A percentile compares a stretch with the other conserved stretches of the same genome.
These are phyloP conservation scores for Alternaria sp. DNA, from an alignment of 2,329 filamentous ascomycete genomes.

Conservation along the genomic window DNA sequence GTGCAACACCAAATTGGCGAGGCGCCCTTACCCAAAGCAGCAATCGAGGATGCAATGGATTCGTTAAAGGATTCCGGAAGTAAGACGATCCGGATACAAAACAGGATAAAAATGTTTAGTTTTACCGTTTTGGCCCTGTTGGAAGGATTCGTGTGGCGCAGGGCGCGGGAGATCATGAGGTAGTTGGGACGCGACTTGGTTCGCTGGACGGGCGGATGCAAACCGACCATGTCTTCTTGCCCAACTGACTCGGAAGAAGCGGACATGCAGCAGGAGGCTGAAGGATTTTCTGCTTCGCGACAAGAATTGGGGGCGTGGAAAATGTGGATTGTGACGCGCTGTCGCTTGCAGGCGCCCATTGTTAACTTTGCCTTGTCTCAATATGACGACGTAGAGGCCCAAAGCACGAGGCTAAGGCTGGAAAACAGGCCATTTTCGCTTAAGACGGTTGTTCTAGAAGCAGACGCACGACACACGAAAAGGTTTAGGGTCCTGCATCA, in stretches of 20 bases:
- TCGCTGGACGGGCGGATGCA: neutral
- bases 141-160: neutral
- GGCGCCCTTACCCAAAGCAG: neutral
- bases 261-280: neutral
- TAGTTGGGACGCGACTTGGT: neutral
- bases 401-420: neutral
- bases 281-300: neutral
- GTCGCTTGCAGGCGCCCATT: neutral
- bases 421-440: slow-evolving; percentile 1
- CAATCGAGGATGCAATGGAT: neutral
- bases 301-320: neutral
- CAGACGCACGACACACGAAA: neutral
- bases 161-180: neutral
- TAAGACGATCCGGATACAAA: neutral
- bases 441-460: slow-evolving; percentile 1
- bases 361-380: neutral
- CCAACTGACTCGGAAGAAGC: neutral
- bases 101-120: neutral
- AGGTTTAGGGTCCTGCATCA: neutral
- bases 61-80: neutral
- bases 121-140: neutral
- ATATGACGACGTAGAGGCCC: neutral
- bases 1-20: neutral
- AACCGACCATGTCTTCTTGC: neutral
- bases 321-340: neutral